Evolutionary conservation across 768 basidiomycete species (phyloP).

Genomic region (Boletus pseudo-olivaceus): DNA sequence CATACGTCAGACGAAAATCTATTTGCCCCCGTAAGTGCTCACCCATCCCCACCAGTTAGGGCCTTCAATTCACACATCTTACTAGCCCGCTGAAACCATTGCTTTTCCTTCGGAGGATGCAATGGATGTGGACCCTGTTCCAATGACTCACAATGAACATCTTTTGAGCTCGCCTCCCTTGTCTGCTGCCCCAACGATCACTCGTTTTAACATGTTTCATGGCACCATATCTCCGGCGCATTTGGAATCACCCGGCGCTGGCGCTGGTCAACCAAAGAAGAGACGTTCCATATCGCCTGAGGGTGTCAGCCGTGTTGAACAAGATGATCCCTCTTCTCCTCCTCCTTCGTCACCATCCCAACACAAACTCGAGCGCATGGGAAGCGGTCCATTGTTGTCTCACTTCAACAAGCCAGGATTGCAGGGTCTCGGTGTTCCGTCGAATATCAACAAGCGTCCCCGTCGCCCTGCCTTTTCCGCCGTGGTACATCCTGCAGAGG

Average conservation of each 20-base stretch:
- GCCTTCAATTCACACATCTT: conserved; percentile 12
- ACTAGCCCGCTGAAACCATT: conserved; percentile 34
- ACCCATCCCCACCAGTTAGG: neutral
- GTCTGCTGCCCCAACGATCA: conserved; percentile 51
- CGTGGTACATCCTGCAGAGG: conserved; percentile 47
- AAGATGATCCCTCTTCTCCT: conserved; percentile 47
- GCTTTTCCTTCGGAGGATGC: conserved; percentile 56
- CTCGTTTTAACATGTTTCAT: conserved; percentile 62
- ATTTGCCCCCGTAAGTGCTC: conserved; percentile 27
- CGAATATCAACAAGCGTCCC: conserved; percentile 52
- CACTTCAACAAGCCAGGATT: conserved; percentile 49
- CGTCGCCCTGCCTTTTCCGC: conserved; percentile 69
- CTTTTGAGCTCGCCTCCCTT: conserved; percentile 37
- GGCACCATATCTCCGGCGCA: conserved; percentile 48
- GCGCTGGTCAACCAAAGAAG: conserved; percentile 44
- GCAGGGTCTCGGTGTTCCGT: conserved; percentile 54
- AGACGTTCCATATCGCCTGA: conserved; percentile 62
- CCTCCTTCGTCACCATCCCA: conserved; percentile 45
- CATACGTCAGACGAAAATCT: conserved; percentile 26
- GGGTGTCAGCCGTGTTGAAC: conserved; percentile 34
- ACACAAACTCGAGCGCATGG: conserved; percentile 45
- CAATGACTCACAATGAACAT: conserved; percentile 36
- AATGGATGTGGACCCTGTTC: conserved; percentile 74
- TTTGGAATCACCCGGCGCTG: conserved; percentile 42
- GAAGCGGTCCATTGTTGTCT: conserved; percentile 32